Evolutionary conservation across 495 filamentous ascomycete genomes (phyloP), one percentile per base, ranked within the genome.

Genomic region (Pyronema domesticum): DNA sequence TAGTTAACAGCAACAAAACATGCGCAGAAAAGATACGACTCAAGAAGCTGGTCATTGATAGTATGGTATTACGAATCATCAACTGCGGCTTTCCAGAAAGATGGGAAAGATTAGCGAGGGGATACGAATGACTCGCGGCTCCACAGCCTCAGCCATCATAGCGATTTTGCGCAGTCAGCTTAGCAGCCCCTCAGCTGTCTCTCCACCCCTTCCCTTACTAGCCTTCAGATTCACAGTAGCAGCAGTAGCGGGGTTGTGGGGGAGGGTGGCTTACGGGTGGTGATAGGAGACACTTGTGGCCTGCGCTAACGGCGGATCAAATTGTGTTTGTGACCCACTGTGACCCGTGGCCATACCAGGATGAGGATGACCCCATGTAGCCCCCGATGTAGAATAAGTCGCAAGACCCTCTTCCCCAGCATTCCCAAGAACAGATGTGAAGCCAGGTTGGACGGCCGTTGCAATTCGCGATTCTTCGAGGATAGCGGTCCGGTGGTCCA

Each of bases 401-500:
- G 2, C 23, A 30, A 30, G 23, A 30, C 23, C 23, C 23, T 30
- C 23, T 30, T 30, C 23, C 23, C 23, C 23, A 30, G 23, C 23
- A 30, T 30, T 30, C 5, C 23, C 23, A 11, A 72, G 54, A 46
- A 77, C 62, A 54, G 69, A 66, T 56, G 76, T 71, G 52, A 85
- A 66, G 30, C 80, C 73, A 56, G 58, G 69, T 47, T 68, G 60
- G 44, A 58, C 51, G 8, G 73, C 72, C 0, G 72, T 69, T 19
- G 66, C 70, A 40, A 77, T 69, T 37, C 76, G 72, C 1, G 73
- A 73, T 43, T 59, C 48, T 15, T 40, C 50, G 8, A 53, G 50
- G 11, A 42, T 8, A 13, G 23, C 23, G 23, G 50, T 53, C 45
- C 18, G n/a, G 18, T 47, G n/a, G 13, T 15, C 23, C 23, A 30